These are phyloP conservation scores for Emmonsiellopsis sp. DNA, from an alignment of 2,329 filamentous ascomycete species.

Conservation along the genomic window DNA sequence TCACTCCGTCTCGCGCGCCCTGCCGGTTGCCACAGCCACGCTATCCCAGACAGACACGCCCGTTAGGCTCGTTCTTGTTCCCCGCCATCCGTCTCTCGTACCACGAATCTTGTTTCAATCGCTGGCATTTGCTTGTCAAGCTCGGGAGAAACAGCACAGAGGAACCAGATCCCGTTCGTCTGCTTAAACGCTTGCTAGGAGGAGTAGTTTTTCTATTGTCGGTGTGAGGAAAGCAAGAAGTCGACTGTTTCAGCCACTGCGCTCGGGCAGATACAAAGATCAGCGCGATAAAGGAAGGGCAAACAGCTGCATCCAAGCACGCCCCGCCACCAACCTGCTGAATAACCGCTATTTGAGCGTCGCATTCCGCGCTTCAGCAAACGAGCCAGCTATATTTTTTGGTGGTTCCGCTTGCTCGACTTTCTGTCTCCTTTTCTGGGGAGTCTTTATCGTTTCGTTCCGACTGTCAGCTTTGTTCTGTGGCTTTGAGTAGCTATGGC, in stretches of 20 bases:
- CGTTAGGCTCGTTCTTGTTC: conserved; percentile 13
- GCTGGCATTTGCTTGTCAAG: conserved; percentile 46
- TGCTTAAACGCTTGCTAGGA: neutral
- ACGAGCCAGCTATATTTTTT: neutral
- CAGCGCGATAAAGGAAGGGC: neutral
- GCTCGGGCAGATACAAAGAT: neutral
- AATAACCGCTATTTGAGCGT: neutral
- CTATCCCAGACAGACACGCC: neutral
- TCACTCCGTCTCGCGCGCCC: no score
- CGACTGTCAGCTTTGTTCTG: conserved; percentile 34
- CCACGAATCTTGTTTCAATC: conserved; percentile 10
- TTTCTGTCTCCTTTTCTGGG: neutral
- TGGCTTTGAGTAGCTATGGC: conserved; percentile 94
- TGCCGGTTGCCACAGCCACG: no score
- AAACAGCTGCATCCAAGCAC: neutral
- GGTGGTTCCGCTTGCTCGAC: neutral
- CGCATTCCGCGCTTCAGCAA: neutral
- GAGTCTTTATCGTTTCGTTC: neutral
- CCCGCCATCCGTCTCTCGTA: conserved; percentile 11
- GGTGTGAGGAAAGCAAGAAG: neutral
- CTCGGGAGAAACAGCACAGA: conserved; percentile 5
- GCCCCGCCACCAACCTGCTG: neutral
- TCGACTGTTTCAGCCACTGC: neutral
- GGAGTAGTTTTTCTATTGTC: neutral
- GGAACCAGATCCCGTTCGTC: neutral